Evolutionary conservation across 2,329 filamentous ascomycete genomes (phyloP), one percentile per base, ranked within the genome.

Genomic region (Xylariales sp.): DNA sequence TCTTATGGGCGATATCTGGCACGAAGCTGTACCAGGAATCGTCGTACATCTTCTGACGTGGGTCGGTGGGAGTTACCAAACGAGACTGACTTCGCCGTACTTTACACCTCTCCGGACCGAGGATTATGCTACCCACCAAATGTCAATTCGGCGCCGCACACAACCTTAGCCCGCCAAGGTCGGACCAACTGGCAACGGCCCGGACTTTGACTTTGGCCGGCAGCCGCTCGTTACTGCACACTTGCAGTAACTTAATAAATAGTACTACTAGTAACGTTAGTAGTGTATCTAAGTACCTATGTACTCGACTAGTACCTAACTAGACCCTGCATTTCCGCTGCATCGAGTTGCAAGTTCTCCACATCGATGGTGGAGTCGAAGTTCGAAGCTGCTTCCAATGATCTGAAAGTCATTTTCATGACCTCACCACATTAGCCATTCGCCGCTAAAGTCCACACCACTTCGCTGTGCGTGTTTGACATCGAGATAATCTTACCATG

Each of bases 21-120:
- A 86, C 78, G 57, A 88, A 83, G 59, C 76, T 87, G 66, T 90
- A 88, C 86, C 86, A 91, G 21, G 84, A 81, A 63, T 91, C 86
- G 64, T 91, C 86, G 62, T 87, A 87, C 84, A 88, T 89, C 19
- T 22, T n/a, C n/a, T n/a, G n/a, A n/a, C n/a, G n/a, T 36, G 33
- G 18, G 33, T 22, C 10, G 5, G 36, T 14, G 24, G 15, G 29
- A 18, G 15, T 31, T 18, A 27, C 25, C 27, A 11, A 9, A 10
- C 8, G 16, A 10, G 36, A 29, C 14, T 12, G 20, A 10, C 25
- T 16, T 7, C 8, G 24, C 24, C 20, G 20, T n/a, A n/a, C 15
- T 14, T 10, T 34, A 14, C 31, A 24, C 36, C 24, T 27, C 27
- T 27, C 29, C 36, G 15, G 20, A 20, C 5, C 14, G 18, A 29